A percentile compares a stretch with the other conserved stretches of the same genome.
Evolutionary conservation across 2,329 filamentous ascomycete genomes (phyloP).

Genomic region (Ceratocystis cubensis): DNA sequence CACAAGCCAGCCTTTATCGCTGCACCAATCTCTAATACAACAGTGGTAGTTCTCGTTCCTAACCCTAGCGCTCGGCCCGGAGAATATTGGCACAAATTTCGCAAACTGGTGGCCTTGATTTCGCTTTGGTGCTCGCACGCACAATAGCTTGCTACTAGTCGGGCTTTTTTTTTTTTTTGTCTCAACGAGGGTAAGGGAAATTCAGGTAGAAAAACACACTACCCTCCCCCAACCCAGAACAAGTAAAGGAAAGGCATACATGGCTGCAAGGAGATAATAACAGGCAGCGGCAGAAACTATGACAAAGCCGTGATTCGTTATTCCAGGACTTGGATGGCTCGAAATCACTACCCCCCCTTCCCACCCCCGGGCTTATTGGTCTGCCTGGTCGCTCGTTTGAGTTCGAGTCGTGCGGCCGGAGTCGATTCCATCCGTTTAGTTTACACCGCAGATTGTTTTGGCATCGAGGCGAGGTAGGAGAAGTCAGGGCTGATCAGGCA

Average conservation of each 20-base stretch:
- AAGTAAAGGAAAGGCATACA: too few relatives aligned
- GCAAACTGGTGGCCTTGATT: slow-evolving; percentile 1
- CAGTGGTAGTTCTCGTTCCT: not conserved
- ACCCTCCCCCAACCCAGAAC: too few relatives aligned
- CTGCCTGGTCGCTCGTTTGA: not conserved
- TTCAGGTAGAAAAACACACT: too few relatives aligned
- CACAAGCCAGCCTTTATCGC: not conserved
- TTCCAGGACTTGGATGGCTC: too few relatives aligned
- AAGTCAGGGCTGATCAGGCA: not conserved
- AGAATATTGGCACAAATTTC: slow-evolving; percentile 7
- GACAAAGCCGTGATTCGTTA: too few relatives aligned
- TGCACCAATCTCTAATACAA: not conserved
- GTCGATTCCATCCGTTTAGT: not conserved
- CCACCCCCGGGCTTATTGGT: not conserved
- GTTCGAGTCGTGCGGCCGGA: slow-evolving; percentile 6
- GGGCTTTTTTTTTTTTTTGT: not conserved
- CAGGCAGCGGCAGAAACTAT: too few relatives aligned
- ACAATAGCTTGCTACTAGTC: slow-evolving; percentile 11
- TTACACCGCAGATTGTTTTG: slow-evolving; percentile 6
- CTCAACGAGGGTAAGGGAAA: slow-evolving; percentile 2
- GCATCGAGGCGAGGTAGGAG: not conserved
- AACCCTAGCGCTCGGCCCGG: slow-evolving; percentile 7
- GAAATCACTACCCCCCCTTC: not conserved
- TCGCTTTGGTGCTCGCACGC: slow-evolving; percentile 5
- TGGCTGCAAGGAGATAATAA: too few relatives aligned